Conservation (phyloP, 106 monocot species). For the Iris macrosiphon region DNA sequence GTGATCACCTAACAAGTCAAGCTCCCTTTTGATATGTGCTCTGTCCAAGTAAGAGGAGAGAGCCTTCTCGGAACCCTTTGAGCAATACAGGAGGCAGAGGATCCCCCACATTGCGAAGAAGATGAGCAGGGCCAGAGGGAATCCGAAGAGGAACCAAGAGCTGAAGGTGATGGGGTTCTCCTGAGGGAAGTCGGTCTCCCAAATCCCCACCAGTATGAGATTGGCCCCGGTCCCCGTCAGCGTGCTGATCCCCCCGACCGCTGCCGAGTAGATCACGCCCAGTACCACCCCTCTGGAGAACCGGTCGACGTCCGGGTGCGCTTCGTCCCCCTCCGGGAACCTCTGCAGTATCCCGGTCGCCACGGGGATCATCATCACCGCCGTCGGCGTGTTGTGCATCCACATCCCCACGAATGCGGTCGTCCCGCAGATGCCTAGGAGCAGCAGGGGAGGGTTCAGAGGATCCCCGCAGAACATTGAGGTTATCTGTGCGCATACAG, state of each 20-base stretch:
- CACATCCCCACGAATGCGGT: conserved; percentile 91
- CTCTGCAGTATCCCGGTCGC: conserved; percentile 76
- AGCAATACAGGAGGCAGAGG: conserved; percentile 62
- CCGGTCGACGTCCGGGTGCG: conserved; percentile 23
- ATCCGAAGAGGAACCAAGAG: conserved; percentile 75
- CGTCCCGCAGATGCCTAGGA: conserved; percentile 79
- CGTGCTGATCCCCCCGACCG: conserved; percentile 81
- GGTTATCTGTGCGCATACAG: too few species aligned
- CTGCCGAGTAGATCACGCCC: conserved; percentile 72
- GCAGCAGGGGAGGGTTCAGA: conserved; percentile 52
- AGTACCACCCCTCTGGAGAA: conserved; percentile 80
- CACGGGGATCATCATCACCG: conserved; percentile 92
- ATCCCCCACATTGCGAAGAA: conserved; percentile 70
- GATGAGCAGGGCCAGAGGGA: conserved; percentile 65
- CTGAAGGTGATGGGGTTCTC: conserved; percentile 70
- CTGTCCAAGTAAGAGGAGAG: conserved; percentile 65
- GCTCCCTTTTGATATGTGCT: conserved; percentile 60
- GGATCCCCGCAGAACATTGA: conserved; percentile 61
- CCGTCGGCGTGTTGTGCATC: conserved; percentile 91
- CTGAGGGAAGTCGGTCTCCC: conserved; percentile 66
- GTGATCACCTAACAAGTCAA: conserved; percentile 54
- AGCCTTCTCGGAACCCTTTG: conserved; percentile 35
- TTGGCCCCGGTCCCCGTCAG: conserved; percentile 87
- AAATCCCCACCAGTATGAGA: conserved; percentile 79
- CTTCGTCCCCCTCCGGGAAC: conserved; percentile 21